Conservation (phyloP, 345 rosid species). For the Hypericum androsaemum region DNA sequence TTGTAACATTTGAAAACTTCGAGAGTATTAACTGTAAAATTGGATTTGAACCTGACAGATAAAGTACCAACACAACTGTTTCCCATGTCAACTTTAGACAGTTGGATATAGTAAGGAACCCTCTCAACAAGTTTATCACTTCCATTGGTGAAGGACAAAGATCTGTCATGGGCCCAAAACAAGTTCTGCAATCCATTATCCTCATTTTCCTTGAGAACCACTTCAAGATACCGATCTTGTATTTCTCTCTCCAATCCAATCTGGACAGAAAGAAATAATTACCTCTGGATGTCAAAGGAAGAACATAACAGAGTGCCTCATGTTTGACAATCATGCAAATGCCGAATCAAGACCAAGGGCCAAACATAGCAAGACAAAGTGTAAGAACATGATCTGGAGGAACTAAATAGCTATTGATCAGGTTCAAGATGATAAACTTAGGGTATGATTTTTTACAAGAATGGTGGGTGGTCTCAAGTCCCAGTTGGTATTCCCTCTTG, state of each 20-base stretch:
- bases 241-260: constrained; percentile 89
- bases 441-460: constrained; percentile 90
- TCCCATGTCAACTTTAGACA: no score
- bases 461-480: constrained; percentile 95
- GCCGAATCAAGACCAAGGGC: no score
- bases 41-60: no score
- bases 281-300: no score
- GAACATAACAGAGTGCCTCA: no score
- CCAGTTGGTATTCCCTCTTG: constrained; percentile 85
- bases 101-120: no score
- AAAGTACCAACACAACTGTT: no score
- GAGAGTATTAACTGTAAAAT: no score
- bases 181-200: constrained; percentile 72
- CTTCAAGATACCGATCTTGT: constrained; percentile 75
- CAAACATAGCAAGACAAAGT: neutral
- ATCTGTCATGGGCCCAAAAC: constrained; percentile 18
- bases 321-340: no score
- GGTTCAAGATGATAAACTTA: constrained; percentile 38
- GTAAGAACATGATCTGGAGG: neutral
- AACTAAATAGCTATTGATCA: neutral
- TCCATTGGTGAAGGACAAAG: constrained; percentile 3
- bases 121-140: constrained; percentile 10
- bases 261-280: constrained; percentile 17
- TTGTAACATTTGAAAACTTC: no score
- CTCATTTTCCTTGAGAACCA: constrained; percentile 84